Base-by-base conservation (phyloP, 179 eudicot species). In the Beta lomatogona region DNA sequence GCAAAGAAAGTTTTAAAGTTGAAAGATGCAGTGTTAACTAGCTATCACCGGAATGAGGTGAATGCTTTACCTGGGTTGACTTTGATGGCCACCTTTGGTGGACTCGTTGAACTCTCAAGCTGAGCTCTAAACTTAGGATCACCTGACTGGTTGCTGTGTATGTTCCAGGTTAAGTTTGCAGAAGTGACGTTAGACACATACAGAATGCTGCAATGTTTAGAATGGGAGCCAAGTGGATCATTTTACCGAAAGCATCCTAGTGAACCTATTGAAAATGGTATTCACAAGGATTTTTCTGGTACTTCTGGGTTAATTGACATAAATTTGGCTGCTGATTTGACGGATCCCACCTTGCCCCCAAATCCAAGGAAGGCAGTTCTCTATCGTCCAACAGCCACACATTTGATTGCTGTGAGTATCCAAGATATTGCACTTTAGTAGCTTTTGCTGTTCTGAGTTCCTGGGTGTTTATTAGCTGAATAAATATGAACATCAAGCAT, bases 181-280 rank as follows among this genome's bases (percentile, higher is more conserved):
- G 99, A 95, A 79, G 84, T 94, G 86, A 92, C 98, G 2, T 75
- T 95, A 50, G 99, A 94, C 89, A 91, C 97, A 71, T 94, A 82
- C 79, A 89, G 99, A 87, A 95, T 95, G 99, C 87, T 92, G 79
- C 99, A 95, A 80, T 92, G 94, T 86, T 88, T 95, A 86, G 99
- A 95, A 88, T 95, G 98, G 98, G 99, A 95, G 89, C 93, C 98
- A 31, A 92, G 95, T 87, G 98, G 95, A 88, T 88, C 93, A 44
- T 88, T 87, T 87, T 92, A 89, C 81, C 91, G 92, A 79, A 92
- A 91, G 82, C 91, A 81, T 79, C 91, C 84, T 50, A 86, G 83
- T 86, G 94, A 89, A 88, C 78, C 90, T 31, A 76, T 67, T 64
- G 89, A 87, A 80, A 94, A 94, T 85, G 95, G 97, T 72, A 81